These are phyloP conservation scores for Peronospora destructor DNA, from an alignment of 352 stramenopile genomes.

Conservation along the genomic window DNA sequence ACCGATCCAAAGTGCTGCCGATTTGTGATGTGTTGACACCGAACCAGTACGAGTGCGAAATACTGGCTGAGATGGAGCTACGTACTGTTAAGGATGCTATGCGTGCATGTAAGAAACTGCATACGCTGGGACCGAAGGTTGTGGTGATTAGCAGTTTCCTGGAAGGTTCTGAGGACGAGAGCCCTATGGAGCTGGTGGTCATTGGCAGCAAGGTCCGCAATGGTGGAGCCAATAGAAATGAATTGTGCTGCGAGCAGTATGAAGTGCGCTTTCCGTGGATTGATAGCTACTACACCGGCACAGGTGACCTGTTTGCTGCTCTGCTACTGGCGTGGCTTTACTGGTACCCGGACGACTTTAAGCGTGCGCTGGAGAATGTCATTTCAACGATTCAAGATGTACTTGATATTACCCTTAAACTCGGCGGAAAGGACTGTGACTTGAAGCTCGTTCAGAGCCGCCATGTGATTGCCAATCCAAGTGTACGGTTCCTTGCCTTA, in stretches of 20 bases:
- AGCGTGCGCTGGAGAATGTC: conserved; percentile 64
- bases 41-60: conserved; percentile 83
- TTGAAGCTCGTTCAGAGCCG: conserved; percentile 81
- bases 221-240: conserved; percentile 3
- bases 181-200: conserved; percentile 47
- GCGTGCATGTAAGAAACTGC: conserved; percentile 65
- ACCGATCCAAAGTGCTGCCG: conserved; percentile 65
- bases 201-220: conserved; percentile 52
- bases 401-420: conserved; percentile 53
- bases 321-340: conserved; percentile 78
- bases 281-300: conserved; percentile 80
- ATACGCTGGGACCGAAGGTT: conserved; percentile 58
- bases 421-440: conserved; percentile 64
- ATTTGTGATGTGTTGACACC: conserved; percentile 81
- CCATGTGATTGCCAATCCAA: conserved; percentile 57
- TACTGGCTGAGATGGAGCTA: conserved; percentile 68
- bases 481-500: conserved; percentile 41
- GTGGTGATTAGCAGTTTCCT: conserved; percentile 83
- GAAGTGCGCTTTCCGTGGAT: conserved; percentile 74
- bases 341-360: conserved; percentile 52
- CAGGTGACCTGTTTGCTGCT: conserved; percentile 74
- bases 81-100: conserved; percentile 58
- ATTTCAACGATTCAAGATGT: conserved; percentile 79
- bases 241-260: conserved; percentile 53
- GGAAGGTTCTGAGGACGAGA: conserved; percentile 25